Evolutionary conservation across 768 basidiomycete species (phyloP).

Genomic region (Lactarius hengduanensis): DNA sequence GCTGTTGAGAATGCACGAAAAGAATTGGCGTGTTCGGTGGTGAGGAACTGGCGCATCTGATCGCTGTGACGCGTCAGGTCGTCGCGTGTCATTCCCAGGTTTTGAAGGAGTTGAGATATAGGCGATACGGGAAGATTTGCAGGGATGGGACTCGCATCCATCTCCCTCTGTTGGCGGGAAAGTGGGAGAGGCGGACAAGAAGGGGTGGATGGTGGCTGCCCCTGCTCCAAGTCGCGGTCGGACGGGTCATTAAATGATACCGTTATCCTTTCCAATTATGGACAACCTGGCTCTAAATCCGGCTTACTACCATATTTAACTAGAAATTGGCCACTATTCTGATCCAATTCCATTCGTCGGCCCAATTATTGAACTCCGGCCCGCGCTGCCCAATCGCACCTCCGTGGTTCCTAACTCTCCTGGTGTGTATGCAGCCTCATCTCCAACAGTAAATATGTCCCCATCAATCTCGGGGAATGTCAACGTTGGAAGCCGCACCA

Average conservation of each 20-base stretch:
- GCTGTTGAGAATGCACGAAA: slow-evolving; percentile 45
- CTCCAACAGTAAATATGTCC: slow-evolving; percentile 50
- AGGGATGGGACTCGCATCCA: slow-evolving; percentile 10
- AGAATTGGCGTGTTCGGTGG: slow-evolving; percentile 48
- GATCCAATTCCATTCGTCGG: not conserved
- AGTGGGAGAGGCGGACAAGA: not conserved
- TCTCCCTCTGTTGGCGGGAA: not conserved
- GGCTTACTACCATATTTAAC: not conserved
- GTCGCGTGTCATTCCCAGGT: slow-evolving; percentile 73
- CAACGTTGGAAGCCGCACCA: slow-evolving; percentile 67
- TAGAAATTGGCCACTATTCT: not conserved
- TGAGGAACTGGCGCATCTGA: slow-evolving; percentile 80
- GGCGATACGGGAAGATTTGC: slow-evolving; percentile 46
- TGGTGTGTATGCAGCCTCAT: slow-evolving; percentile 50
- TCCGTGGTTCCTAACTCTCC: slow-evolving; percentile 60
- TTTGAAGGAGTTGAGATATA: slow-evolving; percentile 67
- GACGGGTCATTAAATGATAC: not conserved
- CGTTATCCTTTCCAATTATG: not conserved
- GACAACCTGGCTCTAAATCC: not conserved
- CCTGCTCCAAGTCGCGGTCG: not conserved
- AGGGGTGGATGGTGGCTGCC: not conserved
- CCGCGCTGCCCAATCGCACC: slow-evolving; percentile 67
- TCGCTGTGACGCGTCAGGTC: slow-evolving; percentile 69
- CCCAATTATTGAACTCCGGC: slow-evolving; percentile 44
- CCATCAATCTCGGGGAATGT: slow-evolving; percentile 63